Evolutionary conservation across 106 monocot species (phyloP).

Genomic region (Acorus gramineus): DNA sequence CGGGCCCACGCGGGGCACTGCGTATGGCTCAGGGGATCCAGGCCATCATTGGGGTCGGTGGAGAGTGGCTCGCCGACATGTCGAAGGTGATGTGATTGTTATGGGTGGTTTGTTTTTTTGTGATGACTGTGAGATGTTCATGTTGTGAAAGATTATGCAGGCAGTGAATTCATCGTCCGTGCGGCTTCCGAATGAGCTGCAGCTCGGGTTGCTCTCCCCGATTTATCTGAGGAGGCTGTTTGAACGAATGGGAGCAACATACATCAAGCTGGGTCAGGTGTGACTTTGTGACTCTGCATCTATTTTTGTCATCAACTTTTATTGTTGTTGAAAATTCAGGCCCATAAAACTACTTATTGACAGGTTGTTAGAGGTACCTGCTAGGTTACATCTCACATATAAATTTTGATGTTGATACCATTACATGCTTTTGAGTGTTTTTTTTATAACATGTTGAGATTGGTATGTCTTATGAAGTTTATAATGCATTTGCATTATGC

Average conservation of each 20-base stretch:
- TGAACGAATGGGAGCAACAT: conserved; percentile 97
- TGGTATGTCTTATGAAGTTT: conserved; percentile 7
- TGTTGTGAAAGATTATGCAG: conserved; percentile 25
- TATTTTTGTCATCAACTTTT: not conserved
- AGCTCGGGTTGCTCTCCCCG: conserved; percentile 78
- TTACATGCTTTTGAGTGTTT: not conserved
- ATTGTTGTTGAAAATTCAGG: not conserved
- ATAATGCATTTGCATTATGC: conserved; percentile 21
- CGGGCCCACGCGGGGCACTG: conserved; percentile 80
- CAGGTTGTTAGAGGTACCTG: too few species aligned
- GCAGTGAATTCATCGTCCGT: conserved; percentile 33
- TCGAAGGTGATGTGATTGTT: conserved; percentile 38
- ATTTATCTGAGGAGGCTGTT: conserved; percentile 77
- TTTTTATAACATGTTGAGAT: not conserved
- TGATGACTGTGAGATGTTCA: not conserved
- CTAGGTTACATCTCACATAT: too few species aligned
- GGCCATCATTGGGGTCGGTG: conserved; percentile 82
- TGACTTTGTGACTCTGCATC: conserved; percentile 5
- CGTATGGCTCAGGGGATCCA: conserved; percentile 85
- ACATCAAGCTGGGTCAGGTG: conserved; percentile 97
- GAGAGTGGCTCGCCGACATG: conserved; percentile 83
- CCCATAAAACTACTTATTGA: too few species aligned
- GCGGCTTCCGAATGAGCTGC: conserved; percentile 33
- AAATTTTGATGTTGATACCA: too few species aligned
- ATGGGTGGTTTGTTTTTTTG: not conserved